A percentile compares a stretch with the other conserved stretches of the same genome.
phyloP scores from a whole-genome alignment of 192 early-diverging fungal genomes.

The Glomus cerebriforme region DNA sequence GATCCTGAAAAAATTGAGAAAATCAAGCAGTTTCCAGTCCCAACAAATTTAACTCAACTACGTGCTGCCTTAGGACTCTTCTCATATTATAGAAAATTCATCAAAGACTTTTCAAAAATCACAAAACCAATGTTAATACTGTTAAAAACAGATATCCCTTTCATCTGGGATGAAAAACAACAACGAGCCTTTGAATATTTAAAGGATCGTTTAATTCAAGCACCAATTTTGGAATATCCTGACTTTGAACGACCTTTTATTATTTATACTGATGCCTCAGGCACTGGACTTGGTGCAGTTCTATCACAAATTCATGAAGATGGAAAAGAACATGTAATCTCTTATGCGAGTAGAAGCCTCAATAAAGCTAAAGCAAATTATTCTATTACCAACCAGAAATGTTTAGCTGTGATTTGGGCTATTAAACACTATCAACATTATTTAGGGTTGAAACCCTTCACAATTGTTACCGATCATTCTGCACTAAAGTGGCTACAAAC shows the following conservation, averaged over 20 bases:
- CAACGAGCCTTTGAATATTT: neutral
- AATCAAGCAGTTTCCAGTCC: neutral
- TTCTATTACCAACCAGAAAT: constrained; percentile 37
- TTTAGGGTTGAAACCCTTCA: constrained; percentile 31
- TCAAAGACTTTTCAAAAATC: neutral
- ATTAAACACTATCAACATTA: constrained; percentile 35
- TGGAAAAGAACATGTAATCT: neutral
- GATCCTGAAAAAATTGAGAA: neutral
- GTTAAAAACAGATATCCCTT: neutral
- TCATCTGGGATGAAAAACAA: neutral
- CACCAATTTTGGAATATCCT: neutral
- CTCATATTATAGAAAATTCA: neutral
- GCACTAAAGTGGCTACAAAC: constrained; percentile 25
- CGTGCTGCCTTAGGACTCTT: neutral
- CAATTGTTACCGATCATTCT: constrained; percentile 40
- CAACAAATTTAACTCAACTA: neutral
- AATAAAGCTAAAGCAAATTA: constrained; percentile 31
- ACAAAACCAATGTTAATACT: neutral
- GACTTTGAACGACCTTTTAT: neutral
- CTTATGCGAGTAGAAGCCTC: constrained; percentile 18
- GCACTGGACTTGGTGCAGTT: constrained; percentile 7
- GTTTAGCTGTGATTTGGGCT: constrained; percentile 40
- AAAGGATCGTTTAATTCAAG: neutral
- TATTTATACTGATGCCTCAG: neutral
- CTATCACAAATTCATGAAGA: constrained; percentile 15